Evolutionary conservation across 2,329 filamentous ascomycete genomes (phyloP).

Genomic region (Neocatenulostroma microsporum): DNA sequence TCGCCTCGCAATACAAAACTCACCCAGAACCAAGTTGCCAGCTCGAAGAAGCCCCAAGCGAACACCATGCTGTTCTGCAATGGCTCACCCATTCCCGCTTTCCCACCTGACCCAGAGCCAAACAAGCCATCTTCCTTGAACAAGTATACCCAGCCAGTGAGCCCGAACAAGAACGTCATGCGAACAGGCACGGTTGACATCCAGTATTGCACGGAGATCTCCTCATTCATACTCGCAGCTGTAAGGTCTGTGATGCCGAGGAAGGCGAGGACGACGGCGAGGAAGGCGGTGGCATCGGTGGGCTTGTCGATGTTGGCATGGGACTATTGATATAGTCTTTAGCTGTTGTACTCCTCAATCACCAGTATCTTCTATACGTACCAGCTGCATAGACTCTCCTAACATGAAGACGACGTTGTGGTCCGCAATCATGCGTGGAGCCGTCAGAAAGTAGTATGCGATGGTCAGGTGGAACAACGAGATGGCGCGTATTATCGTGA

Average conservation of each 20-base stretch:
- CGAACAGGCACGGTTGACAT: slow-evolving; percentile 54
- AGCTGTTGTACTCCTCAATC: no score
- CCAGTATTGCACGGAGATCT: slow-evolving; percentile 41
- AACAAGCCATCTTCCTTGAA: slow-evolving; percentile 48
- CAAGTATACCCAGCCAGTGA: slow-evolving; percentile 59
- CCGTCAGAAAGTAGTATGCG: slow-evolving; percentile 74
- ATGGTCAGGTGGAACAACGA: slow-evolving; percentile 78
- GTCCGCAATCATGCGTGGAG: slow-evolving; percentile 63
- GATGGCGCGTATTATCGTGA: slow-evolving; percentile 71
- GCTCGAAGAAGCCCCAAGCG: slow-evolving; percentile 75
- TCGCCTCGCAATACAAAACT: slow-evolving; percentile 19
- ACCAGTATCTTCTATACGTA: no score
- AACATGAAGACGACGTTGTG: slow-evolving; percentile 74
- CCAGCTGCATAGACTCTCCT: slow-evolving; percentile 75
- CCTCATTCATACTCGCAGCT: slow-evolving; percentile 38
- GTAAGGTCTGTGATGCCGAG: slow-evolving; percentile 43
- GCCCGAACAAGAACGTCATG: slow-evolving; percentile 52
- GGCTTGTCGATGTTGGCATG: slow-evolving; percentile 61
- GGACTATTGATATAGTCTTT: no score
- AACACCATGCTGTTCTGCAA: slow-evolving; percentile 82
- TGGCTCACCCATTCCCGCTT: slow-evolving; percentile 44
- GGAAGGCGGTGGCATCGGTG: slow-evolving; percentile 58
- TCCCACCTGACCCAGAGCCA: slow-evolving; percentile 21
- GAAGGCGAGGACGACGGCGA: slow-evolving; percentile 63
- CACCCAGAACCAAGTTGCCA: slow-evolving; percentile 81